Evolutionary conservation across 1,284 basidiomycete species (phyloP).

Genomic region (Ustilago loliicola): DNA sequence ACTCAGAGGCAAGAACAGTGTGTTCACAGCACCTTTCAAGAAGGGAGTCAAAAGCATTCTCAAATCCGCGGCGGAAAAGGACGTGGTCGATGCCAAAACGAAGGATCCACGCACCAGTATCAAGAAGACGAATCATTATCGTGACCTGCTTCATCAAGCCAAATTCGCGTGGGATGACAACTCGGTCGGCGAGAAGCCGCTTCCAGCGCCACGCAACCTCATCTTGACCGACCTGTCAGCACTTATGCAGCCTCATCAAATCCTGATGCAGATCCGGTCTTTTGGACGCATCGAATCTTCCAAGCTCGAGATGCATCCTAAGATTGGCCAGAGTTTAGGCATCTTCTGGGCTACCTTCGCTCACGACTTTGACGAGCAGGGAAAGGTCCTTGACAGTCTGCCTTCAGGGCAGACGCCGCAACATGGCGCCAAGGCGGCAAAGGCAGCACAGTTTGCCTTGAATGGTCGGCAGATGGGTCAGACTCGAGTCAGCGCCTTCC

Average conservation of each 20-base stretch:
- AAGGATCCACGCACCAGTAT: constrained; percentile 18
- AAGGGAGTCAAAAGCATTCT: constrained; percentile 1
- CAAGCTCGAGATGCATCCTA: constrained; percentile 84
- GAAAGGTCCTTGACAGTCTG: constrained; percentile 16
- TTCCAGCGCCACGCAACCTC: constrained; percentile 76
- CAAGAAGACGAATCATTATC: constrained; percentile 16
- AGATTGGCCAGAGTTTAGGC: constrained; percentile 85
- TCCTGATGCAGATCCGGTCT: constrained; percentile 79
- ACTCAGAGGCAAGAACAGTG: constrained; percentile 26
- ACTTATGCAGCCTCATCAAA: constrained; percentile 78
- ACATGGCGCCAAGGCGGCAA: constrained; percentile 50
- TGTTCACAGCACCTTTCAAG: constrained; percentile 18
- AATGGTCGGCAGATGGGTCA: constrained; percentile 39
- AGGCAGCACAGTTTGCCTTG: constrained; percentile 31
- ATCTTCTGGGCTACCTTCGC: constrained; percentile 82
- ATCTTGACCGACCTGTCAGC: constrained; percentile 81
- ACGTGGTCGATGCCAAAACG: constrained; percentile 14
- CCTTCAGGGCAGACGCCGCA: constrained; percentile 29
- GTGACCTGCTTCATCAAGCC: constrained; percentile 20
- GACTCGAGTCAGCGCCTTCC: constrained; percentile 20
- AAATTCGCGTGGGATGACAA: constrained; percentile 79
- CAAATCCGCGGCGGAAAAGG: constrained; percentile 28
- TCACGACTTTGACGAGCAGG: constrained; percentile 65
- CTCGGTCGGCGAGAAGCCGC: constrained; percentile 82
- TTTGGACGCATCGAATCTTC: constrained; percentile 81